phyloP scores from a whole-genome alignment of 768 basidiomycete species.

The Cyclocybe cylindracea region DNA sequence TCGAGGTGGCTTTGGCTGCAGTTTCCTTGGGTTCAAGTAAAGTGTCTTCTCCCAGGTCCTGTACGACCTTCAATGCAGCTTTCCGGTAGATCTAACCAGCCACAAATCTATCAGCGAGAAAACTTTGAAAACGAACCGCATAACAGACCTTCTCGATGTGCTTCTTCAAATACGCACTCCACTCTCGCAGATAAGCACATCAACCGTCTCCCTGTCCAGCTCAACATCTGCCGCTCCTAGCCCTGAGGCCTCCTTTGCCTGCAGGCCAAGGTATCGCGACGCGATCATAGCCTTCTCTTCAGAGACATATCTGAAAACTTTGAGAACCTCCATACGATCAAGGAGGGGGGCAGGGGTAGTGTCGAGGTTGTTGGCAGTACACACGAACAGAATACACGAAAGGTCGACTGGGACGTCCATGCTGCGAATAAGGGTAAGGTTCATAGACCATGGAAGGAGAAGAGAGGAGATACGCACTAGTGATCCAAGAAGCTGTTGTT shows the following conservation, averaged over 20 bases:
- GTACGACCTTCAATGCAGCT: constrained; percentile 88
- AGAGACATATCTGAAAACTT: constrained; percentile 92
- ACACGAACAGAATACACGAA: constrained; percentile 95
- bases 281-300: constrained; percentile 93
- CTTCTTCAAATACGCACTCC: constrained; percentile 96
- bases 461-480: constrained; percentile 60
- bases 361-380: constrained; percentile 92
- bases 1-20: neutral
- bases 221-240: constrained; percentile 82
- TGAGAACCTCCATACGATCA: constrained; percentile 95
- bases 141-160: constrained; percentile 89
- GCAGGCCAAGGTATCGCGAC: constrained; percentile 84
- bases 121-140: neutral
- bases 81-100: constrained; percentile 89
- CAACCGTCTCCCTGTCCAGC: constrained; percentile 76
- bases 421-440: constrained; percentile 38
- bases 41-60: constrained; percentile 84
- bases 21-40: constrained; percentile 66
- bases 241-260: constrained; percentile 90
- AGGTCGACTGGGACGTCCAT: constrained; percentile 98
- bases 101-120: neutral
- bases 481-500: constrained; percentile 94
- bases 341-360: constrained; percentile 93
- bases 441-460: constrained; percentile 7
- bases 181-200: constrained; percentile 91